These are phyloP conservation scores for Camelina laxa DNA, from an alignment of 345 rosid species.

Conservation along the genomic window DNA sequence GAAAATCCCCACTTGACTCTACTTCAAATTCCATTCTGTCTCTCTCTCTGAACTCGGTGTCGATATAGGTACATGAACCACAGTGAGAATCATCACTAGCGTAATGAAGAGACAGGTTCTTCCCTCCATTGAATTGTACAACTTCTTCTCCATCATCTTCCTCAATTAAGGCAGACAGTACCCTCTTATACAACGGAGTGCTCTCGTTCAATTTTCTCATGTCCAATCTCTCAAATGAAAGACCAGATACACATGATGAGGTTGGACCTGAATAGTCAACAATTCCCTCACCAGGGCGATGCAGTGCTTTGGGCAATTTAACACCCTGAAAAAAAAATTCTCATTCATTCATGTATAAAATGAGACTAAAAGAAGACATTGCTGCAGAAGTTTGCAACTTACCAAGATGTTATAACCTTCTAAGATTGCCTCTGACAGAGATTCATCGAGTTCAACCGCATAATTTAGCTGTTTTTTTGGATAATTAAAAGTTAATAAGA, in stretches of 20 bases:
- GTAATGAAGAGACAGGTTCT: constrained; percentile 75
- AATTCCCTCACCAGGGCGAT: constrained; percentile 49
- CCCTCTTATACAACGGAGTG: constrained; percentile 80
- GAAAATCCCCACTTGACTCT: constrained; percentile 78
- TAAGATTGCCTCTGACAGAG: constrained; percentile 65
- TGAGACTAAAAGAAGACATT: constrained; percentile 18
- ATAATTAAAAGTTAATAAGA: constrained; percentile 30
- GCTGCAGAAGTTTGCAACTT: constrained; percentile 35
- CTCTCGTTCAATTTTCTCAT: constrained; percentile 62
- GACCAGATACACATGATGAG: constrained; percentile 47
- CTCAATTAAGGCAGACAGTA: constrained; percentile 91
- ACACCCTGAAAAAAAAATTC: constrained; percentile 50
- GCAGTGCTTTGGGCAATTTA: constrained; percentile 49
- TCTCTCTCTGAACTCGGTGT: constrained; percentile 78
- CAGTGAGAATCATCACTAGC: constrained; percentile 97
- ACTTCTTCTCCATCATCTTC: constrained; percentile 90
- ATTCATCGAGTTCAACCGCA: constrained; percentile 73
- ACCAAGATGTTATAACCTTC: constrained; percentile 60
- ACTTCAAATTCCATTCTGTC: constrained; percentile 95
- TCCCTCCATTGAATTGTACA: constrained; percentile 63
- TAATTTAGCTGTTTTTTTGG: constrained; percentile 58
- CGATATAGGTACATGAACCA: constrained; percentile 90
- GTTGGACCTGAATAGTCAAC: constrained; percentile 51
- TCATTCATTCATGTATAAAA: constrained; percentile 22
- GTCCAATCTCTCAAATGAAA: constrained; percentile 55